Evolutionary conservation across 169 alveolate genomes (phyloP).

Genomic region (Cryptosporidium meleagridis): DNA sequence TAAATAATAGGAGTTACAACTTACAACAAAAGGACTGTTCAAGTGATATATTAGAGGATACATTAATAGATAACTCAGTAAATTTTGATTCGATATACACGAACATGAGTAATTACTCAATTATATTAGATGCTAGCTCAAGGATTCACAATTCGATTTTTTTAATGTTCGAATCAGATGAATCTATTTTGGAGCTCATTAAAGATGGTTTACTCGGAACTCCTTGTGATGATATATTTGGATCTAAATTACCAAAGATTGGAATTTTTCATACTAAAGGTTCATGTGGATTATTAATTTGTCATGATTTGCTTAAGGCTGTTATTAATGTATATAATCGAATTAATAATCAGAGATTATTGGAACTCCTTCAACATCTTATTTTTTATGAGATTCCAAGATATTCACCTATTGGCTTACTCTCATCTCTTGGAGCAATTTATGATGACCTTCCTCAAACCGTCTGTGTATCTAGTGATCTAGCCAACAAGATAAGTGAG

Average conservation of each 20-base stretch:
- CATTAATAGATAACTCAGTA: not conserved
- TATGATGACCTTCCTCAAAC: constrained; percentile 10
- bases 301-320: not conserved
- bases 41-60: constrained; percentile 21
- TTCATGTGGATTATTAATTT: constrained; percentile 57
- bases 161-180: constrained; percentile 13
- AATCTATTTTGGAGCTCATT: constrained; percentile 9
- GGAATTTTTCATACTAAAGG: constrained; percentile 36
- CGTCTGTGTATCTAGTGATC: not conserved
- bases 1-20: constrained; percentile 16
- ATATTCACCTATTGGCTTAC: constrained; percentile 61
- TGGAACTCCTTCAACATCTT: constrained; percentile 14
- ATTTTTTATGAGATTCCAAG: constrained; percentile 50
- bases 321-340: constrained; percentile 4
- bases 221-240: constrained; percentile 14
- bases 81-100: constrained; percentile 7
- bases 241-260: constrained; percentile 14
- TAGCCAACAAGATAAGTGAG: constrained; percentile 16
- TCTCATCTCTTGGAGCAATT: constrained; percentile 33
- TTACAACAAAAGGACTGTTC: constrained; percentile 13
- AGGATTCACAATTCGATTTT: constrained; percentile 6
- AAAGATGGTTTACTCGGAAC: constrained; percentile 50
- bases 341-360: constrained; percentile 17
- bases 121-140: constrained; percentile 41
- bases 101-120: constrained; percentile 5